phyloP scores from a whole-genome alignment of 371 early-diverging fungal species.

The Nematocida ironsii region DNA sequence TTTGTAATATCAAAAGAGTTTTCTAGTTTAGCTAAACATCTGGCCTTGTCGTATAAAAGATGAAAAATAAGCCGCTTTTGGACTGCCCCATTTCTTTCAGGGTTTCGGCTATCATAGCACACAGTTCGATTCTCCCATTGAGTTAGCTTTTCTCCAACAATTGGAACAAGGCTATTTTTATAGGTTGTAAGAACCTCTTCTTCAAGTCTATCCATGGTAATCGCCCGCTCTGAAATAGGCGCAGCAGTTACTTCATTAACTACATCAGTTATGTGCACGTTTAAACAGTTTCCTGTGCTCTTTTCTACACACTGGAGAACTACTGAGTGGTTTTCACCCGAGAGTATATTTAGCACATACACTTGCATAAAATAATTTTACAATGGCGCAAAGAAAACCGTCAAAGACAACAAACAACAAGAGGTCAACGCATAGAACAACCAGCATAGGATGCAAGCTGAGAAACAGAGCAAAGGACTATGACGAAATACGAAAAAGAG shows the following conservation, averaged over 20 bases:
- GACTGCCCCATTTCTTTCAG: background rate
- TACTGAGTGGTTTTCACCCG: background rate
- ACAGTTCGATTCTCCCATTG: background rate
- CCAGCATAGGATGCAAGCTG: conserved; percentile 50
- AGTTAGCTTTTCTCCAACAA: background rate
- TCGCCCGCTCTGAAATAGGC: background rate
- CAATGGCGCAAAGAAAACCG: conserved; percentile 45
- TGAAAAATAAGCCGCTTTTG: conserved; percentile 14
- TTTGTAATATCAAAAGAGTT: background rate
- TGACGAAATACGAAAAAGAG: conserved; percentile 43
- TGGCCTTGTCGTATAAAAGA: conserved; percentile 7
- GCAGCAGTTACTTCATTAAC: conserved; percentile 17
- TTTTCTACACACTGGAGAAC: conserved; percentile 3
- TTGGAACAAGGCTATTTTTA: background rate
- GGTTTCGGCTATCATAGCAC: conserved; percentile 3
- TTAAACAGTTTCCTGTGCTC: background rate
- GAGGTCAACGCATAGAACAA: conserved; percentile 14
- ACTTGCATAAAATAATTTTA: conserved; percentile 44
- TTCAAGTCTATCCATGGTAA: conserved; percentile 4
- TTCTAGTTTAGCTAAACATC: background rate
- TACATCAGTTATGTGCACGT: background rate
- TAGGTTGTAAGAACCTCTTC: conserved; percentile 11
- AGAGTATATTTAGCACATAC: conserved; percentile 30
- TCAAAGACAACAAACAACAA: conserved; percentile 44
- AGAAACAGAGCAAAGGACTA: conserved; percentile 42